Evolutionary conservation across 371 early-diverging fungal species (phyloP).

Genomic region (Mucor velutinosus): DNA sequence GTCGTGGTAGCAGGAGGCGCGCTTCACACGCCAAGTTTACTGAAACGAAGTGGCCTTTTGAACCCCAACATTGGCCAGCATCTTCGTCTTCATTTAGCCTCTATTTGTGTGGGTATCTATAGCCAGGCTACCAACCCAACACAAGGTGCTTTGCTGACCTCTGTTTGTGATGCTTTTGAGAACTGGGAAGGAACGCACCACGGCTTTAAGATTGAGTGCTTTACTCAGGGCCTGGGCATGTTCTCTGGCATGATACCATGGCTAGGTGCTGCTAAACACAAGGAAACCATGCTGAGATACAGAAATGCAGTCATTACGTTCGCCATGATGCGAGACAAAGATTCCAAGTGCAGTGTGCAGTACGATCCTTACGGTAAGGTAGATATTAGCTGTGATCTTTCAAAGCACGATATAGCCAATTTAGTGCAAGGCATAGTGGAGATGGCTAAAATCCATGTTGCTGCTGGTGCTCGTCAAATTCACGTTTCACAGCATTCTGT

Average conservation of each 20-base stretch:
- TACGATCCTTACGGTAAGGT: constrained; percentile 45
- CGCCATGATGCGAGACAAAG: constrained; percentile 17
- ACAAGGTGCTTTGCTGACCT: constrained; percentile 32
- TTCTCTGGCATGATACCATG: constrained; percentile 39
- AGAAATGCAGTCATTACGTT: constrained; percentile 8
- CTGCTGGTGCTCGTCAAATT: constrained; percentile 48
- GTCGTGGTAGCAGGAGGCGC: constrained; percentile 70
- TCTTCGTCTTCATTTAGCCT: constrained; percentile 46
- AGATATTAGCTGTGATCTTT: constrained; percentile 63
- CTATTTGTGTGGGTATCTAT: constrained; percentile 26
- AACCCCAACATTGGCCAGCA: constrained; percentile 64
- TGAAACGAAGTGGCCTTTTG: constrained; percentile 62
- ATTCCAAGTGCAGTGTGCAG: constrained; percentile 42
- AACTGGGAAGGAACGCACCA: constrained; percentile 2
- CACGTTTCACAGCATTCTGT: constrained; percentile 19
- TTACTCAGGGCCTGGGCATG: background rate
- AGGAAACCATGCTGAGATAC: constrained; percentile 5
- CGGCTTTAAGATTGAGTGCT: constrained; percentile 16
- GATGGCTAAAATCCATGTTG: constrained; percentile 59
- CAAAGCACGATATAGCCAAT: constrained; percentile 63
- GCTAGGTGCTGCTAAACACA: constrained; percentile 38
- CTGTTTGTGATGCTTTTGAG: background rate
- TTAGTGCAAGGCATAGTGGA: constrained; percentile 64
- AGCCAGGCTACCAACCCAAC: constrained; percentile 26
- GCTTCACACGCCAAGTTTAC: constrained; percentile 63